Base-by-base conservation (phyloP, 192 early-diverging fungal genomes). In the Backusella macrospora region DNA sequence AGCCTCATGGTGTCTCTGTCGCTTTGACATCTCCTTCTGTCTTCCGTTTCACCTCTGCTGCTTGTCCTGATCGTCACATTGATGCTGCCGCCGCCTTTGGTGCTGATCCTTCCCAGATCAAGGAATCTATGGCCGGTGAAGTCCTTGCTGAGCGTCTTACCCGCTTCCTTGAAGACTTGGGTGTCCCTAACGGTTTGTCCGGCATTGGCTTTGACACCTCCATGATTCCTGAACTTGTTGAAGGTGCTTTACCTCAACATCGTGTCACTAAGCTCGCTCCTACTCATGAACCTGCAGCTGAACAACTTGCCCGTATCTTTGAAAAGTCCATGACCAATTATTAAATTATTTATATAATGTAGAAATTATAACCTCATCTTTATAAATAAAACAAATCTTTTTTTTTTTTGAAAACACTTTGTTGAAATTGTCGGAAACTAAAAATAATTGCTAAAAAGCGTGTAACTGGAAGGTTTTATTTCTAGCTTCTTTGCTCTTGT, bases 261-360 rank as follows among this genome's bases (percentile, higher is more conserved):
- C 91, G 95, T 62, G 95, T 97, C 18, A 93, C 93, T 70, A 95
- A 95, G 78, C 81, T 97, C 76, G 91, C 95, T n/a, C 95, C 95
- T 18, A 43, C 83, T 23, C 78, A 81, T 52, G 83, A 87, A 9
- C 84, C 86, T 42, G 92, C 85, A 37, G 80, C 80, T 26, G 91
- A 94, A 71, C 87, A 87, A 13, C 72, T 94, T 45, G 85, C 85
- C 59, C 65, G 77, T 40, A 78, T 94, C 75, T 90, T 94, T 83
- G 91, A 90, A 75, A 78, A 83, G 46, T 75, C 87, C 14, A 70
- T 89, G 76, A 86, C 65, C 73, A 89, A 87, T 39, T 89, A 86
- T 29, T 86, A 82, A 65, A 42, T 4, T 34, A 34, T 16, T 68
- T 40, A 21, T 55, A 18, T 55, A 55, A 55, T 55, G 6, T 18